Evolutionary conservation across 495 filamentous ascomycete genomes (phyloP), one percentile per base, ranked within the genome.

Genomic region (Penicillium cinerascens): DNA sequence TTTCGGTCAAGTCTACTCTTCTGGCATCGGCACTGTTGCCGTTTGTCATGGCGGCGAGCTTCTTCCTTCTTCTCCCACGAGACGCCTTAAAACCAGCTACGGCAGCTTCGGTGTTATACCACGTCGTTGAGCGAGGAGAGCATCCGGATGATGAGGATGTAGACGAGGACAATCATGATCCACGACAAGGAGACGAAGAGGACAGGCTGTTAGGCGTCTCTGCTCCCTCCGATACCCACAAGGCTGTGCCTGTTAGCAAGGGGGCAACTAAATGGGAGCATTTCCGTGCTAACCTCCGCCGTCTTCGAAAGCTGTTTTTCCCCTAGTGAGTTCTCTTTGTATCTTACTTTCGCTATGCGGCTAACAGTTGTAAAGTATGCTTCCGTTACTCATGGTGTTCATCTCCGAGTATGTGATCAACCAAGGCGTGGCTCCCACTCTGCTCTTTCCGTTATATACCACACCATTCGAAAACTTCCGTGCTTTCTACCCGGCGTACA

Each of bases 361-460:
- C 74, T 29, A 72, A 73, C 44, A 44, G 23, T 42, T 47, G 25
- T 54, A 51, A 36, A 86, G 90, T 64, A 97, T 97, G 90, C 74
- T 96, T 2, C 93, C 93, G 0, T 78, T 98, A 9, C 73, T 97
- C 37, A 72, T 98, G 21, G 93, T 98, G 48, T 98, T 96, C 64
- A 80, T 96, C 36, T 89, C 91, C 46, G 93, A 98, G 75, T 97
- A 97, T 66, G 92, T 89, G 52, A 95, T 97, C 69, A 97, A 97
- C 71, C 90, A 93, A 71, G 91, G 90, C 36, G 88, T 98, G 35
- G 77, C 87, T 0, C 93, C 92, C 0, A 96, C 89, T 0, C 77
- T 97, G 10, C 82, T 98, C 29, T 98, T 95, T 67, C 90, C 91
- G 0, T 70, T 96, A 9, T 59, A 77, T 1, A 69, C 77, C 5